Evolutionary conservation across 2,329 filamentous ascomycete species (phyloP).

Genomic region (Rutstroemia sydowiana): DNA sequence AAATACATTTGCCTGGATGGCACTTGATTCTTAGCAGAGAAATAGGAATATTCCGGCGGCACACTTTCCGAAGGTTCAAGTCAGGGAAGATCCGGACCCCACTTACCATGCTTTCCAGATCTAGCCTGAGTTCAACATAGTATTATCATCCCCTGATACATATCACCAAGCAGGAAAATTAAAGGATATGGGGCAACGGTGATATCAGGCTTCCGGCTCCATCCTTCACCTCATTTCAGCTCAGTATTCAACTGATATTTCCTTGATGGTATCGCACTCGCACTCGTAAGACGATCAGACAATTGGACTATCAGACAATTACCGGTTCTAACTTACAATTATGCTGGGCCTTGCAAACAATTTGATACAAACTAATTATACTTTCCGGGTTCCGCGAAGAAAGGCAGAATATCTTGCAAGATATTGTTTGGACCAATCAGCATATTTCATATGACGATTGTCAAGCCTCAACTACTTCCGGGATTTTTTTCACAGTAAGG

Average conservation of each 20-base stretch:
- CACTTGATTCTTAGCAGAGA: neutral
- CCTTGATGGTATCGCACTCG: neutral
- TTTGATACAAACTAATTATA: neutral
- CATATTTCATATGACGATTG: neutral
- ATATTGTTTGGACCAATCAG: neutral
- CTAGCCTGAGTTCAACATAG: neutral
- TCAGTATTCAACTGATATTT: neutral
- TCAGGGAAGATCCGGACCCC: conserved; percentile 4
- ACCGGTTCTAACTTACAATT: neutral
- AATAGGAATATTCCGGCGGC: neutral
- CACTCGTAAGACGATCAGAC: neutral
- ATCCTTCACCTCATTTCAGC: neutral
- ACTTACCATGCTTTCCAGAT: conserved; percentile 1
- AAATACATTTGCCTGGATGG: neutral
- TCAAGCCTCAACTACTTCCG: neutral
- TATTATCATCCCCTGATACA: neutral
- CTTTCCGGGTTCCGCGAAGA: conserved; percentile 7
- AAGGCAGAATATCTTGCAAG: neutral
- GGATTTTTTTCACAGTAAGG: neutral
- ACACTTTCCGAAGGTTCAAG: conserved; percentile 1
- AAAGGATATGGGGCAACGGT: neutral
- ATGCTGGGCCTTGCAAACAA: neutral
- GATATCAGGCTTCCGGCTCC: neutral
- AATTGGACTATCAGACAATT: too few relatives aligned
- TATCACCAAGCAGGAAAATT: neutral